Evolutionary conservation across 108 stramenopile species (phyloP).

Genomic region (Cylindrotheca closterium): DNA sequence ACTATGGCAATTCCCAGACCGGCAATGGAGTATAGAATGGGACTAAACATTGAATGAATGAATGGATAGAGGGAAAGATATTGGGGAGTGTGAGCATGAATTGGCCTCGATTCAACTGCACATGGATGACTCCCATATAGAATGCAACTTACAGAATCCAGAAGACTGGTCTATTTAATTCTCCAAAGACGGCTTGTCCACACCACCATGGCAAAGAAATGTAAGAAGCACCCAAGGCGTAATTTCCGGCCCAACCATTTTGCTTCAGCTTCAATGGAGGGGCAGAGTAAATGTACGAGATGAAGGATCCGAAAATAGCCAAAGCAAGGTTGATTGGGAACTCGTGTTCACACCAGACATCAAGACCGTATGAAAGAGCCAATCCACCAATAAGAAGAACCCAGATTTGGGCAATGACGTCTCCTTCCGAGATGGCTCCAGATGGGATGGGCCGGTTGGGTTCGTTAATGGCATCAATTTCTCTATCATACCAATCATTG

Average conservation of each 20-base stretch:
- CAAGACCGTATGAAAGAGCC: constrained; percentile 87
- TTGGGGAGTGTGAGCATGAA: too few relatives aligned
- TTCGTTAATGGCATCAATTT: constrained; percentile 98
- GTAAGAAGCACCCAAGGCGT: constrained; percentile 94
- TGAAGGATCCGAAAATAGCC: constrained; percentile 88
- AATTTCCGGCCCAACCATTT: constrained; percentile 96
- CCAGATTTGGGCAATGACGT: constrained; percentile 94
- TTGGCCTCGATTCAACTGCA: too few relatives aligned
- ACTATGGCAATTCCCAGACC: constrained; percentile 95
- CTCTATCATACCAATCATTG: constrained; percentile 98
- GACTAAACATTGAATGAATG: constrained; percentile 28
- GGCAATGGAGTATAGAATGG: constrained; percentile 91
- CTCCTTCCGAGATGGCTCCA: constrained; percentile 86
- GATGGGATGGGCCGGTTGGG: constrained; percentile 95
- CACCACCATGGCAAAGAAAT: constrained; percentile 98
- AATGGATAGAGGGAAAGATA: too few relatives aligned
- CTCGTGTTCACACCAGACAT: constrained; percentile 92
- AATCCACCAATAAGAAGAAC: constrained; percentile 88
- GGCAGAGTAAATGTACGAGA: constrained; percentile 97
- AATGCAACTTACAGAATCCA: constrained; percentile 88
- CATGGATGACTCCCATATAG: too few relatives aligned
- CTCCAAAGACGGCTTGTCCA: constrained; percentile 93
- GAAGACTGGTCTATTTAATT: constrained; percentile 83
- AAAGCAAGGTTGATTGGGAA: constrained; percentile 79
- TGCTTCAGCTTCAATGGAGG: constrained; percentile 94